A percentile compares a stretch with the other conserved stretches of the same genome.
These are phyloP conservation scores for Hibiscus mutabilis DNA, from an alignment of 345 rosid species.

Conservation along the genomic window DNA sequence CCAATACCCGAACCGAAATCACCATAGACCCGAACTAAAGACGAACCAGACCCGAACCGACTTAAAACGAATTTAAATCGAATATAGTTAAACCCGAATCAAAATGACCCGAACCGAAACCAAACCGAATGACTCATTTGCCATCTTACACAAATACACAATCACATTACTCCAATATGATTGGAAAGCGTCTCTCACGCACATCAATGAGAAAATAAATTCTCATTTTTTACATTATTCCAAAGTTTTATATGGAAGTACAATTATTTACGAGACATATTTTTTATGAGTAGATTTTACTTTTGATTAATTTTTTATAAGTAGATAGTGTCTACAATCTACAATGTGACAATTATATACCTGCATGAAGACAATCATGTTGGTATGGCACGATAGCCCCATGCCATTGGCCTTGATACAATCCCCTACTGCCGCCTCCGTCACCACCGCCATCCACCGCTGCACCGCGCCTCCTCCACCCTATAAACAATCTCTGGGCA, in stretches of 20 bases:
- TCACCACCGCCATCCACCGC: not conserved
- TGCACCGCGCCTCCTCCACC: slow-evolving; percentile 50
- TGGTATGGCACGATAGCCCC: slow-evolving; percentile 38
- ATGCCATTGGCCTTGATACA: slow-evolving; percentile 22
- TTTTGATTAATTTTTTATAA: not conserved
- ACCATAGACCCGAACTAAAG: too few relatives aligned
- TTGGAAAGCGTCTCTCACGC: slow-evolving; percentile 14
- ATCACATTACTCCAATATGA: too few relatives aligned
- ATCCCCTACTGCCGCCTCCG: slow-evolving; percentile 20
- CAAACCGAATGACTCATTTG: too few relatives aligned
- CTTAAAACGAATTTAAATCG: too few relatives aligned
- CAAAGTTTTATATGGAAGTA: not conserved
- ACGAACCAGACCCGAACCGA: too few relatives aligned
- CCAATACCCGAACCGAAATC: too few relatives aligned
- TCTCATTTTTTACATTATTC: not conserved
- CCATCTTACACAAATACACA: too few relatives aligned
- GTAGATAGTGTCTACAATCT: not conserved
- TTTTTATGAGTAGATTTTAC: not conserved
- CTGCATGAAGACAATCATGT: slow-evolving; percentile 61
- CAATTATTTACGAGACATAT: too few relatives aligned
- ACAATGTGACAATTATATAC: slow-evolving; percentile 25
- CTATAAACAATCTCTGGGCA: slow-evolving; percentile 52
- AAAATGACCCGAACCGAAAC: too few relatives aligned
- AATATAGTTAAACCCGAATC: too few relatives aligned
- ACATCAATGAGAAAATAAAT: slow-evolving; percentile 10